Conservation (phyloP, 805 yeast genomes). For the Metschnikowia borealis region DNA sequence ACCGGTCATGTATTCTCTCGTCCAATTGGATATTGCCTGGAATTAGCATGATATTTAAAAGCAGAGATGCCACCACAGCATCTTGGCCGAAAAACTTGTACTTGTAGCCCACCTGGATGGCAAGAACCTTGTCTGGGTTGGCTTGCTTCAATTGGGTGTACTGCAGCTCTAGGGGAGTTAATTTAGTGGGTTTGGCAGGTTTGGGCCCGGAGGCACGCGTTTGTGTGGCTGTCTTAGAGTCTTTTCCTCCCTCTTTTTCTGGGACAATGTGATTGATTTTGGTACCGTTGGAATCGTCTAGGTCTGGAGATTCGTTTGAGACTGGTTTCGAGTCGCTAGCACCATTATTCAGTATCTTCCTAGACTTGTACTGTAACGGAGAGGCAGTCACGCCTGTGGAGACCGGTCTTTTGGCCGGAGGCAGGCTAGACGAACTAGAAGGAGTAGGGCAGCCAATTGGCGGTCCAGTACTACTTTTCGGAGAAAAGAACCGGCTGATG, state of each 20-base stretch:
- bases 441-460: not conserved
- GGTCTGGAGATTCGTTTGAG: no score
- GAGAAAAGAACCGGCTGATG: slow-evolving; percentile 15
- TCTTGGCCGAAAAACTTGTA: slow-evolving; percentile 84
- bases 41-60: slow-evolving; percentile 65
- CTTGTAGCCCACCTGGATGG: slow-evolving; percentile 89
- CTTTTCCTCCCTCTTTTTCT: no score
- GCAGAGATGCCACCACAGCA: slow-evolving; percentile 64
- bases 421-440: not conserved
- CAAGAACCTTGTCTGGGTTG: slow-evolving; percentile 65
- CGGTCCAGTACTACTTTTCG: not conserved
- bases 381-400: no score
- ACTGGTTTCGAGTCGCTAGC: no score
- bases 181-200: slow-evolving; percentile 1
- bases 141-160: slow-evolving; percentile 58
- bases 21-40: slow-evolving; percentile 63
- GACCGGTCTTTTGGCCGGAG: not conserved
- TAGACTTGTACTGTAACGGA: no score
- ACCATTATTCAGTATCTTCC: no score
- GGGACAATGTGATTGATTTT: no score
- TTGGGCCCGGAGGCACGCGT: not conserved
- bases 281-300: no score
- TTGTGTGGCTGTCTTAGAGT: not conserved
- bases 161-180: slow-evolving; percentile 78
- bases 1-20: slow-evolving; percentile 47